phyloP scores from a whole-genome alignment of 106 monocot species.

The Narthecium ossifragum region DNA sequence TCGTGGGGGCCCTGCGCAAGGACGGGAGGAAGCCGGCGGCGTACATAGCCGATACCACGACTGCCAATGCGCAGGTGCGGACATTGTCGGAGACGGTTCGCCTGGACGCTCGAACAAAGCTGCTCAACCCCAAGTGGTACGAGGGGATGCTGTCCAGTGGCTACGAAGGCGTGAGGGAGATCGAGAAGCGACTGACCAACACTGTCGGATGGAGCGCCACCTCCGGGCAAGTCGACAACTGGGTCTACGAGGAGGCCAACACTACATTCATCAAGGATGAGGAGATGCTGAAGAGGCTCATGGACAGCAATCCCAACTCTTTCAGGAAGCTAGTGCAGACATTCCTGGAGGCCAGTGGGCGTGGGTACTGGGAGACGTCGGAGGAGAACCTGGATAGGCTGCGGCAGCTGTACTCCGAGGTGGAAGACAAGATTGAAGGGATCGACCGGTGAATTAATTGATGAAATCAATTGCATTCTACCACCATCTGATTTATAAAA shows the following conservation, averaged over 20 bases:
- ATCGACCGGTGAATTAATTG: conserved; percentile 49
- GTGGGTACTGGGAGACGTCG: conserved; percentile 81
- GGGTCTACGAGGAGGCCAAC: conserved; percentile 85
- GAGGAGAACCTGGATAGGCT: conserved; percentile 71
- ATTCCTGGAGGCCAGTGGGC: conserved; percentile 68
- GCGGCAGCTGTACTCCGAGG: conserved; percentile 60
- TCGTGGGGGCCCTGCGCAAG: conserved; percentile 57
- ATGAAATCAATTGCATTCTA: no score
- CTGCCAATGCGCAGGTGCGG: conserved; percentile 78
- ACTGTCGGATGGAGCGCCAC: conserved; percentile 87
- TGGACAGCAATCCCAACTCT: conserved; percentile 71
- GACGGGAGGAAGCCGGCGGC: conserved; percentile 59
- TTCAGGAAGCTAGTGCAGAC: conserved; percentile 82
- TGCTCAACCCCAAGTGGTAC: conserved; percentile 85
- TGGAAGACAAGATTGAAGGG: conserved; percentile 82
- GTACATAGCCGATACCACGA: conserved; percentile 76
- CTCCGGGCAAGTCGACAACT: conserved; percentile 81
- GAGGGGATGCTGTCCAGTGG: conserved; percentile 78
- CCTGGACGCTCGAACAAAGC: conserved; percentile 78
- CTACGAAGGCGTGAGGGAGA: conserved; percentile 79
- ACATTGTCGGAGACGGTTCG: conserved; percentile 74
- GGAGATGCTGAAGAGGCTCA: conserved; percentile 55
- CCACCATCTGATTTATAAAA: no score
- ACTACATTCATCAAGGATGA: conserved; percentile 70
- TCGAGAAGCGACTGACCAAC: conserved; percentile 78